These are phyloP conservation scores for Combretum micranthum DNA, from an alignment of 345 rosid species.

Conservation along the genomic window DNA sequence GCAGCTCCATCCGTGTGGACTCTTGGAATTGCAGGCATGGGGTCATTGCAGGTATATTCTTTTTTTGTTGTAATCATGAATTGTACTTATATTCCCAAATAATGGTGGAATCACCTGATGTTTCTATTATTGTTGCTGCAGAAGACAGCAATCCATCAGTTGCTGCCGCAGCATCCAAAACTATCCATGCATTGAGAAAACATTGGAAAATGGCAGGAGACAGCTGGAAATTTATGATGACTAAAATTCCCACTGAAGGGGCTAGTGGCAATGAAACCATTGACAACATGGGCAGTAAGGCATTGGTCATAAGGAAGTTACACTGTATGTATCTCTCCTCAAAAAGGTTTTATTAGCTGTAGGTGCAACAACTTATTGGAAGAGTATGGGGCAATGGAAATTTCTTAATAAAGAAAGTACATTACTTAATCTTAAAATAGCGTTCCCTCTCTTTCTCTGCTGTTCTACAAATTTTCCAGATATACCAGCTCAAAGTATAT, in stretches of 20 bases:
- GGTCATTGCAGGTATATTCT: slow-evolving; percentile 74
- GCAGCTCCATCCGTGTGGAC: slow-evolving; percentile 99
- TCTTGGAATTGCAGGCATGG: slow-evolving; percentile 95
- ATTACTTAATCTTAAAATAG: too few species aligned
- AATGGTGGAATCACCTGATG: not conserved
- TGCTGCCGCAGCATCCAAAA: slow-evolving; percentile 70
- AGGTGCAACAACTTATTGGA: too few species aligned
- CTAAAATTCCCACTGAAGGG: slow-evolving; percentile 27
- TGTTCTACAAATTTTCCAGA: too few species aligned
- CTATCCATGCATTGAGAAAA: slow-evolving; percentile 72
- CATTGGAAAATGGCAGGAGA: slow-evolving; percentile 99
- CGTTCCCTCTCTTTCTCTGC: too few species aligned
- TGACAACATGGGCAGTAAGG: too few species aligned
- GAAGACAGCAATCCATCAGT: slow-evolving; percentile 78
- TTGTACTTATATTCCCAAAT: not conserved
- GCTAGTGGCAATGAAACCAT: slow-evolving; percentile 21
- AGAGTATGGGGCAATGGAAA: too few species aligned
- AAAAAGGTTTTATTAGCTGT: not conserved
- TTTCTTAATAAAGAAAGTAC: too few species aligned
- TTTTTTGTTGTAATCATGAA: not conserved
- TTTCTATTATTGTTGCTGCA: slow-evolving; percentile 28
- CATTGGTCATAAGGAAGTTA: too few species aligned
- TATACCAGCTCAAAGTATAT: too few species aligned
- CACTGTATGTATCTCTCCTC: slow-evolving; percentile 29
- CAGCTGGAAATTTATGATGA: slow-evolving; percentile 82